phyloP scores from a whole-genome alignment of 345 rosid species.

The Sonneratia alba region DNA sequence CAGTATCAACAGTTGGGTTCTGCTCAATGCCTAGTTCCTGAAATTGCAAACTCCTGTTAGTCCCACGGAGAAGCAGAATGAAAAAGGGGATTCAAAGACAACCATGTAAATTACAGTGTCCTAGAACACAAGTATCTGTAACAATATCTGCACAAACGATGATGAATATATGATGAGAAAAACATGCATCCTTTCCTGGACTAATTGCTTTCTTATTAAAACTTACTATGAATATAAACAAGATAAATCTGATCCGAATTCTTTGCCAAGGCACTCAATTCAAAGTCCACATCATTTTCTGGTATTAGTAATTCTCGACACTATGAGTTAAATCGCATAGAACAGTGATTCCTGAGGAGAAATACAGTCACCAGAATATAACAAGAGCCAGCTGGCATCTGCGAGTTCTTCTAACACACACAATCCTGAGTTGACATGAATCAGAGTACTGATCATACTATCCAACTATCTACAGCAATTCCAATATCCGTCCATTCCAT shows the following conservation, averaged over 20 bases:
- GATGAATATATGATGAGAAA: not conserved
- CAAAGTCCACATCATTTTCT: not conserved
- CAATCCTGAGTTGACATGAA: too few relatives aligned
- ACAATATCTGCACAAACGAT: too few relatives aligned
- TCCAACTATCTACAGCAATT: too few relatives aligned
- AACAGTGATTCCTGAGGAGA: not conserved
- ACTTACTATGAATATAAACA: not conserved
- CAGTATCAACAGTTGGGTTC: conserved; percentile 29
- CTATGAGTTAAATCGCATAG: not conserved
- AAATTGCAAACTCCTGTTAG: conserved; percentile 1
- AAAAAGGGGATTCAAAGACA: too few relatives aligned
- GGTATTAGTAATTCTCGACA: too few relatives aligned
- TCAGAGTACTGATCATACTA: too few relatives aligned
- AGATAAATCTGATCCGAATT: not conserved
- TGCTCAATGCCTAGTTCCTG: conserved; percentile 31
- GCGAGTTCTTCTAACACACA: not conserved
- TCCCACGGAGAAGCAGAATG: too few relatives aligned
- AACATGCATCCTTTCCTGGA: not conserved
- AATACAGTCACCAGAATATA: not conserved
- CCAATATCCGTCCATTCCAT: not conserved
- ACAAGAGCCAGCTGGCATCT: not conserved
- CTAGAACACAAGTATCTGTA: too few relatives aligned
- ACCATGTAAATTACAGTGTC: too few relatives aligned
- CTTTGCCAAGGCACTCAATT: not conserved
- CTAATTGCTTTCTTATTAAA: not conserved